Evolutionary conservation across 2,329 filamentous ascomycete species (phyloP), one percentile per base, ranked within the genome.

Genomic region (Neonectria punicea): DNA sequence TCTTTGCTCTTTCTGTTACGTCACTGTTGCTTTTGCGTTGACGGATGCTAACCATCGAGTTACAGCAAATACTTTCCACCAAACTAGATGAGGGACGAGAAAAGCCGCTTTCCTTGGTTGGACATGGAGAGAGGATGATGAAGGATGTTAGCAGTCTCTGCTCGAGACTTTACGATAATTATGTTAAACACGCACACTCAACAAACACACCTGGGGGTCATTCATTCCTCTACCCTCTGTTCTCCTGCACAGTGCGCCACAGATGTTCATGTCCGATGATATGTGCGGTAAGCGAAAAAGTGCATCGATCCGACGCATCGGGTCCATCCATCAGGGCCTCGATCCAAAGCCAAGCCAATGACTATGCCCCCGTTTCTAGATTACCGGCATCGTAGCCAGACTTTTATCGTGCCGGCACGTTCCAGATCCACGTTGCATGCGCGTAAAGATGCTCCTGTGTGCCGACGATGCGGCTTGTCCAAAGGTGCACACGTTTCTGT

Each of bases 1-100:
- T 11, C 13, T 11, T 25, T 25, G 25, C n/a, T 20, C 8, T 11
- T 43, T 20, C n/a, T 10, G 5, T 4, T 8, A 8, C 2, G 7
- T 18, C n/a, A 8, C 36, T 39, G 14, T n/a, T 20, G 14, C 14
- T 39, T 2, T 25, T 25, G 25, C 2, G 22, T 41, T n/a, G 43
- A 16, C 8, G 10, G 8, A 11, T 34, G 20, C 53, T 43, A 6
- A 49, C 54, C 57, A 20, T 30, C 25, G 14, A 13, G 9, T 7
- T 58, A 43, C 25, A 77, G 75, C 14, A 68, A 65, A 32, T 67
- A 70, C 28, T 77, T 77, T 7, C 76, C 76, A n/a, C 65, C 70
- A 9, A 54, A 53, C 34, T 36, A 16, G 32, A 9, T 30, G 30
- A 25, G 3, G 25, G 9, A 20, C 57, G 13, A 58, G 36, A 57